phyloP scores from a whole-genome alignment of 2,329 filamentous ascomycete genomes.

The Fusarium sororula region DNA sequence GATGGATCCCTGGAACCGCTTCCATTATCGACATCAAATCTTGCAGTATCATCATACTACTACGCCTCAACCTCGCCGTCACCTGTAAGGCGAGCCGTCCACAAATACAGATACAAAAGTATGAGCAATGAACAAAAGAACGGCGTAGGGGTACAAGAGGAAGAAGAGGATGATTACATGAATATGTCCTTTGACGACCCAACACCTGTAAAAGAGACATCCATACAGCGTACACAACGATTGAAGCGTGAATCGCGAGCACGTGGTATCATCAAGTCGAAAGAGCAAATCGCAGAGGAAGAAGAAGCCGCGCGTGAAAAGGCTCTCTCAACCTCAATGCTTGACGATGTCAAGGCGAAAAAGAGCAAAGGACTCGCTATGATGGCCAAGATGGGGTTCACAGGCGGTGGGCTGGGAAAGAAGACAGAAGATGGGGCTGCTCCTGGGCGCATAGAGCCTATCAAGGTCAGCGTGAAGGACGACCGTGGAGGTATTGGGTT shows the following conservation, averaged over 20 bases:
- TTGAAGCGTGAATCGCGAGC: conserved; percentile 72
- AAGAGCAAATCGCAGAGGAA: conserved; percentile 81
- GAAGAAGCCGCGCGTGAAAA: conserved; percentile 77
- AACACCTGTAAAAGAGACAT: conserved; percentile 62
- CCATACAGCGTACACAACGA: conserved; percentile 62
- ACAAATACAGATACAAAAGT: neutral
- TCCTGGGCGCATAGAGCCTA: conserved; percentile 68
- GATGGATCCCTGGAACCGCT: neutral
- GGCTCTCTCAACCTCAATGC: conserved; percentile 77
- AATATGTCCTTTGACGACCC: conserved; percentile 86
- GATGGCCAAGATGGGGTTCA: conserved; percentile 97
- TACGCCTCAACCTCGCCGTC: neutral
- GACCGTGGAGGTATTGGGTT: conserved; percentile 85
- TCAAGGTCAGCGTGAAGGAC: conserved; percentile 80
- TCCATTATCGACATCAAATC: conserved; percentile 1
- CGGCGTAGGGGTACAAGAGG: conserved; percentile 48
- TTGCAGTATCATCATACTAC: neutral
- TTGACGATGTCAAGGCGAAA: conserved; percentile 64
- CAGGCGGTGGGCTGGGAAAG: conserved; percentile 76
- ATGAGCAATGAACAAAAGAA: conserved; percentile 24
- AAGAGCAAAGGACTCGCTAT: conserved; percentile 90
- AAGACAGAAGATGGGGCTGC: conserved; percentile 57
- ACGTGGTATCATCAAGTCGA: conserved; percentile 76
- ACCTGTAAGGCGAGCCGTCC: neutral
- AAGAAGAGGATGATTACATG: conserved; percentile 96